Evolutionary conservation across 148 eudicot species (phyloP).

Genomic region (Pharnaceum exiguum): DNA sequence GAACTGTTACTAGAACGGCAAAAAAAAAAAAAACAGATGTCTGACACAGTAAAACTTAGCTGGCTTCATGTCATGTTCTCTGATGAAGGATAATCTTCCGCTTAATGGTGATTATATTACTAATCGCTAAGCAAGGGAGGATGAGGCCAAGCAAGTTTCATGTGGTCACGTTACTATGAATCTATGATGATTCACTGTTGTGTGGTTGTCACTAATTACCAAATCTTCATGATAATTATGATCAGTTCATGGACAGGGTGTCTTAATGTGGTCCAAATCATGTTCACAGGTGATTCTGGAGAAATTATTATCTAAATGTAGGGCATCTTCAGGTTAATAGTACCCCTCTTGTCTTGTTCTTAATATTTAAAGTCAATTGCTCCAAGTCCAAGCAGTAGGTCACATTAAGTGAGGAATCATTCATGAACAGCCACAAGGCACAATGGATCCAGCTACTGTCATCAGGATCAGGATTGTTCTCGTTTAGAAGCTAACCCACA

Average conservation of each 20-base stretch:
- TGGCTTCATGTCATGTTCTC: too few relatives aligned
- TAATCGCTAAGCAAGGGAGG: too few relatives aligned
- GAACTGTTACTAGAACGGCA: too few relatives aligned
- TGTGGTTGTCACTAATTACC: background rate
- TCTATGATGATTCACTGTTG: slow-evolving; percentile 3
- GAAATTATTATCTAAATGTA: background rate
- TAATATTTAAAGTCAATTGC: background rate
- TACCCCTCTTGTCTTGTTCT: too few relatives aligned
- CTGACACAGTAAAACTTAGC: too few relatives aligned
- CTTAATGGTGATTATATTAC: too few relatives aligned
- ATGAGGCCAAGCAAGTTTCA: background rate
- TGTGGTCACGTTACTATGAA: slow-evolving; percentile 9
- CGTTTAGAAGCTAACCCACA: too few relatives aligned
- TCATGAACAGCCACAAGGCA: background rate
- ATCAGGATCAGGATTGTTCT: too few relatives aligned
- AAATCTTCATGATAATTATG: slow-evolving; percentile 2
- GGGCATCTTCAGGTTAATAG: background rate
- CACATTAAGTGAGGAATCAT: slow-evolving; percentile 1
- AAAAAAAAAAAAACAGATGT: background rate
- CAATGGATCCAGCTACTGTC: background rate
- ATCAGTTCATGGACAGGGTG: background rate
- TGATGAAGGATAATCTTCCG: too few relatives aligned
- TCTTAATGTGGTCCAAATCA: slow-evolving; percentile 12
- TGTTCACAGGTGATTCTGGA: background rate
- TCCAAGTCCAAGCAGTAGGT: background rate